phyloP scores from a whole-genome alignment of 495 filamentous ascomycete species.

The Hypoxylon crocopeplum region DNA sequence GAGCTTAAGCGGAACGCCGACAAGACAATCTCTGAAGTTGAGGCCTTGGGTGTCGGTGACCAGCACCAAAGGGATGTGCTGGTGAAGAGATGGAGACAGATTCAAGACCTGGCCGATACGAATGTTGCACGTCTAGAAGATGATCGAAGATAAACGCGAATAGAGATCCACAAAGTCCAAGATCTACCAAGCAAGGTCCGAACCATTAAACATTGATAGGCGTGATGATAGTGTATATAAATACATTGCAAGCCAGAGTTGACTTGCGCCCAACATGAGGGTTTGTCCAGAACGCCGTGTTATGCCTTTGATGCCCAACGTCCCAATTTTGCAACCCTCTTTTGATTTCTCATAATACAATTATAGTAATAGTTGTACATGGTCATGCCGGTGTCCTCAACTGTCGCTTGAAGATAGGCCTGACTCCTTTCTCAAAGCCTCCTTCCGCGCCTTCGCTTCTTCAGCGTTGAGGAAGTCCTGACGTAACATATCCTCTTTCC shows the following conservation, averaged over 20 bases:
- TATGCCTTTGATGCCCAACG: not conserved
- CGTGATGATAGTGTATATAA: constrained; percentile 17
- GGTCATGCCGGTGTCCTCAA: not conserved
- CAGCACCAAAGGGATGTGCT: constrained; percentile 44
- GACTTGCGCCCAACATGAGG: constrained; percentile 12
- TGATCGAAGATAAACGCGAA: not conserved
- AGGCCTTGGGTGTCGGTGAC: constrained; percentile 40
- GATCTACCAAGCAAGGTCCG: not conserved
- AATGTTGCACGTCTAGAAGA: constrained; percentile 28
- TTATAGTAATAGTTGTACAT: not conserved
- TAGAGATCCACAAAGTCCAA: not conserved
- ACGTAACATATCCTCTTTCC: constrained; percentile 59
- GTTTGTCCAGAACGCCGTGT: constrained; percentile 22
- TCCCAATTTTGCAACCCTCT: not conserved
- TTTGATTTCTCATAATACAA: constrained; percentile 17
- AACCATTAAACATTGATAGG: constrained; percentile 19
- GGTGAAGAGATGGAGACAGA: constrained; percentile 60
- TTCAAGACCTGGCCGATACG: constrained; percentile 48
- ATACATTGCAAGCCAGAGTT: constrained; percentile 4
- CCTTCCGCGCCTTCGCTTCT: constrained; percentile 67
- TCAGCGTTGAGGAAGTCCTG: constrained; percentile 58
- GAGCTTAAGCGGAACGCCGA: constrained; percentile 43
- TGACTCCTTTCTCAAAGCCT: constrained; percentile 62
- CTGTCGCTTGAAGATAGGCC: constrained; percentile 40
- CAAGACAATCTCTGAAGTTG: constrained; percentile 44